phyloP scores from a whole-genome alignment of 116 monocot species.

The Zostera marina region DNA sequence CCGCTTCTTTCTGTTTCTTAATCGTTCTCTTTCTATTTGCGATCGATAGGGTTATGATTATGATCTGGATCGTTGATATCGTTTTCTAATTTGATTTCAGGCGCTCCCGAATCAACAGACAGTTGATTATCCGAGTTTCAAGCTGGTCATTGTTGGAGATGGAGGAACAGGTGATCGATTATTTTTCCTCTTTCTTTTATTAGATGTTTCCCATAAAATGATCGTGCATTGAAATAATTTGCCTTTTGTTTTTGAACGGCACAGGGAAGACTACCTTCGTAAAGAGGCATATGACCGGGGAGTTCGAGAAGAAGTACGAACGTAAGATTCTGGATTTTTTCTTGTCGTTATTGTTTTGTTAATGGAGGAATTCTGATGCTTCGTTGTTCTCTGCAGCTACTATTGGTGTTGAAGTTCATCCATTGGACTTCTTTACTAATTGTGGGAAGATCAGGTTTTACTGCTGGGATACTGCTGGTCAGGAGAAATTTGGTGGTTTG shows the following conservation, averaged over 20 bases:
- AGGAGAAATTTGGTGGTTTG: conserved; percentile 80
- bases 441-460: conserved; percentile 70
- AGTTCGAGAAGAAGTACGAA: conserved; percentile 75
- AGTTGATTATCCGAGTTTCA: conserved; percentile 43
- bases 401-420: conserved; percentile 80
- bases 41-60: background rate
- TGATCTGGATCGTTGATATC: background rate
- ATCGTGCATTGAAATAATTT: background rate
- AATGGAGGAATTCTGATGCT: background rate
- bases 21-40: background rate
- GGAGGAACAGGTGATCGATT: conserved; percentile 33
- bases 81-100: conserved; percentile 9
- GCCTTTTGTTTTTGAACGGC: background rate
- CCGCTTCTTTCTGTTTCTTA: too few relatives aligned
- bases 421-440: conserved; percentile 72
- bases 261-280: conserved; percentile 74
- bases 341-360: background rate
- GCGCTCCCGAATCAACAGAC: conserved; percentile 41
- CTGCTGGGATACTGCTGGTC: conserved; percentile 81
- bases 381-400: conserved; percentile 28
- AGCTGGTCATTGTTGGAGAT: conserved; percentile 47
- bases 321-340: conserved; percentile 23
- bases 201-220: background rate
- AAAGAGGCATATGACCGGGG: conserved; percentile 70
- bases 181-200: background rate